Conservation (phyloP, 2,329 filamentous ascomycete genomes). For the Cercospora nicotianae region DNA sequence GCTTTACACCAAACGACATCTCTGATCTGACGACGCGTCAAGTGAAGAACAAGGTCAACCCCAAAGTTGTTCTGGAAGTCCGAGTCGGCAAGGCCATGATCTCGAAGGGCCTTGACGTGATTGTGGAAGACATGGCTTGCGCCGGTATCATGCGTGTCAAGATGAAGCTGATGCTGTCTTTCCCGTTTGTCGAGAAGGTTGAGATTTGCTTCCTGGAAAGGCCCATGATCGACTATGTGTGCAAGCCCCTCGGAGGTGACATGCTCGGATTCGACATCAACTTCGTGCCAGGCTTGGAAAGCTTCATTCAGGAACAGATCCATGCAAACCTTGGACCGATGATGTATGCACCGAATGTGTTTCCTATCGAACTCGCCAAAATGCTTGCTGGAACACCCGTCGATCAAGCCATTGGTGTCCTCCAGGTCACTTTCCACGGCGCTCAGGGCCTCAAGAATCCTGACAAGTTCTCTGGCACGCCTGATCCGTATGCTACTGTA, state of each 20-base stretch:
- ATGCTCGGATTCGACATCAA: constrained; percentile 98
- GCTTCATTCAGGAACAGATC: constrained; percentile 93
- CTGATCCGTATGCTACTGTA: constrained; percentile 84
- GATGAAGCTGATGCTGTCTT: constrained; percentile 93
- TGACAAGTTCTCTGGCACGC: constrained; percentile 87
- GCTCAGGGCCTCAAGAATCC: constrained; percentile 91
- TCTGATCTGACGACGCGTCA: constrained; percentile 88
- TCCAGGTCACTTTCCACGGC: constrained; percentile 87
- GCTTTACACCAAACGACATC: constrained; percentile 94
- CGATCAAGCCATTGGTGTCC: constrained; percentile 91
- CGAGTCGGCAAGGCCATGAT: constrained; percentile 94
- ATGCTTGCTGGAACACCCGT: constrained; percentile 93
- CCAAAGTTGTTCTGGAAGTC: constrained; percentile 93
- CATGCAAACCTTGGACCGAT: constrained; percentile 91
- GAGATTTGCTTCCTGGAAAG: constrained; percentile 93
- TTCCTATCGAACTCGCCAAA: constrained; percentile 97
- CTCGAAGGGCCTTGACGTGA: constrained; percentile 94
- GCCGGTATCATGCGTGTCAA: constrained; percentile 95
- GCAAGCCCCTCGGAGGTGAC: constrained; percentile 94
- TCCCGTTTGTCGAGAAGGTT: constrained; percentile 90
- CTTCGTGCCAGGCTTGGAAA: constrained; percentile 92
- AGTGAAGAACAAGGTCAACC: constrained; percentile 92
- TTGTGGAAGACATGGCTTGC: constrained; percentile 97
- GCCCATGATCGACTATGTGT: constrained; percentile 92
- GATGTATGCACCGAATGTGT: constrained; percentile 98